Conservation (phyloP, 2,329 filamentous ascomycete species). For the Aureobasidium sp. region DNA sequence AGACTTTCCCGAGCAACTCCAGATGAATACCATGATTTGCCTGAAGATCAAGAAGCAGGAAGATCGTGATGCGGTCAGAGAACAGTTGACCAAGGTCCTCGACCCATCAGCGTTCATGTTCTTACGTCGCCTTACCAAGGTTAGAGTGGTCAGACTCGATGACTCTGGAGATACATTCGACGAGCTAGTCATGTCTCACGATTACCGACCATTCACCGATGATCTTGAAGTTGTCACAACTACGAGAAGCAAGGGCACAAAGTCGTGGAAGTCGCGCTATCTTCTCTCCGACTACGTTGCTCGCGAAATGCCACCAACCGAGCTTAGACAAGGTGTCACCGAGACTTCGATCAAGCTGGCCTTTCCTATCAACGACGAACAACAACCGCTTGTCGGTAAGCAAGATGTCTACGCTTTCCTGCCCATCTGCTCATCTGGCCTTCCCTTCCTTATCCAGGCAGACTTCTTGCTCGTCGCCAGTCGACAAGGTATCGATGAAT, state of each 20-base stretch:
- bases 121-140: slow-evolving; percentile 21
- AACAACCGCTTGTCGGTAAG: slow-evolving; percentile 1
- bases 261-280: neutral
- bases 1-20: slow-evolving; percentile 16
- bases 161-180: neutral
- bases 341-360: slow-evolving; percentile 18
- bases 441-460: slow-evolving; percentile 18
- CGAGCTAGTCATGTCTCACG: neutral
- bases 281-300: slow-evolving; percentile 10
- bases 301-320: slow-evolving; percentile 14
- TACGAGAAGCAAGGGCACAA: neutral
- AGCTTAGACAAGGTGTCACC: slow-evolving; percentile 13
- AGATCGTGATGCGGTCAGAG: slow-evolving; percentile 9
- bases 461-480: slow-evolving; percentile 18
- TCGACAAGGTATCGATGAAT: slow-evolving; percentile 12
- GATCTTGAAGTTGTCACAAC: neutral
- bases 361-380: slow-evolving; percentile 16
- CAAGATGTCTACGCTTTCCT: slow-evolving; percentile 20
- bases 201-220: neutral
- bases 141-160: slow-evolving; percentile 16
- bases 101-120: slow-evolving; percentile 25
- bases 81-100: slow-evolving; percentile 15
- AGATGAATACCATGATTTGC: slow-evolving; percentile 16
- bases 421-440: slow-evolving; percentile 19
- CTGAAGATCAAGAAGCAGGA: slow-evolving; percentile 17